phyloP scores from a whole-genome alignment of 257 asterid species.

The Solanum pinnatisectum region DNA sequence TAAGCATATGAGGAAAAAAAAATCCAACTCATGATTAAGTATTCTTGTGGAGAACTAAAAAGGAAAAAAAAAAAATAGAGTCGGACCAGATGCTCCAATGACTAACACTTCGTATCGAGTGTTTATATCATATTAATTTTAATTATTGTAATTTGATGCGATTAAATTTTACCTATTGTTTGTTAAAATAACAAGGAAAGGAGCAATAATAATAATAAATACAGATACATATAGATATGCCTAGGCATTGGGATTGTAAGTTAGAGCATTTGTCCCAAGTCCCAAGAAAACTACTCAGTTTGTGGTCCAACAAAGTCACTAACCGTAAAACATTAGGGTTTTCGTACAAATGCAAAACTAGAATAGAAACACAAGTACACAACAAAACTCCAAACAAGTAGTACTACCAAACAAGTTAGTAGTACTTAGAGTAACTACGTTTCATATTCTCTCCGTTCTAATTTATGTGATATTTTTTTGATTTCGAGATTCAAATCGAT shows the following conservation, averaged over 20 bases:
- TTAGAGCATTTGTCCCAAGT: neutral
- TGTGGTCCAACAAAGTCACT: neutral
- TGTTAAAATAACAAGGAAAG: no score
- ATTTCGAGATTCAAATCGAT: no score
- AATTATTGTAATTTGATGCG: no score
- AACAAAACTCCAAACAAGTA: neutral
- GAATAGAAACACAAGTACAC: neutral
- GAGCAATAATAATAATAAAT: neutral
- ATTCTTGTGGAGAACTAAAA: neutral
- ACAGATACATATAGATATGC: neutral
- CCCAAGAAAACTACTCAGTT: neutral
- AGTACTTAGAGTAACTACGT: neutral
- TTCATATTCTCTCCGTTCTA: neutral
- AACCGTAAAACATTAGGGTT: neutral
- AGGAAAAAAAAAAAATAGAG: neutral
- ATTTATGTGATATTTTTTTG: no score
- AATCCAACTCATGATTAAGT: neutral
- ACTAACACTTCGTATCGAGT: neutral
- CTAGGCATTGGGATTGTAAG: slow-evolving; percentile 1
- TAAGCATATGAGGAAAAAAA: neutral
- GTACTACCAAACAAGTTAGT: neutral
- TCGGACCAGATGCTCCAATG: neutral
- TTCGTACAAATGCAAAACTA: neutral
- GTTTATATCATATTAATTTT: neutral
- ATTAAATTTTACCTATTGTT: no score